Percentiles rank a stretch among this genome's conserved stretches.
phyloP scores from a whole-genome alignment of 2,329 filamentous ascomycete species.

The Colletotrichum horii region DNA sequence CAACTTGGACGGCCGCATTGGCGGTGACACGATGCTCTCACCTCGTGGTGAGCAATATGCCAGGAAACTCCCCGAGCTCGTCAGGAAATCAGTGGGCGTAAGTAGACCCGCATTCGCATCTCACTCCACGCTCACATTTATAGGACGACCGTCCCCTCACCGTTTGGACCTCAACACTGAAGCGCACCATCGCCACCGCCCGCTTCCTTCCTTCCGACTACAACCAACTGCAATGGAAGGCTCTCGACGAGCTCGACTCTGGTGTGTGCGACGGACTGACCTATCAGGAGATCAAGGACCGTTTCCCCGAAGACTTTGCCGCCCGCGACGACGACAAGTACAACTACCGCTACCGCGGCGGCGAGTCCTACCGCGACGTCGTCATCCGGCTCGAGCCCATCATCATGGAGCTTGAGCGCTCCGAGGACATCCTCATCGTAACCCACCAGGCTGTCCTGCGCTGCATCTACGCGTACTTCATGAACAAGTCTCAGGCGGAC shows the following conservation, averaged over 20 bases:
- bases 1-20: slow-evolving; percentile 90
- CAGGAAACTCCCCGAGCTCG: slow-evolving; percentile 80
- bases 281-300: slow-evolving; percentile 90
- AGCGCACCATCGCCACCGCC: slow-evolving; percentile 89
- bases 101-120: slow-evolving; percentile 32
- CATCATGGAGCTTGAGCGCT: slow-evolving; percentile 98
- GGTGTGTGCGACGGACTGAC: slow-evolving; percentile 97
- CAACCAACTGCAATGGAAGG: slow-evolving; percentile 98
- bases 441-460: slow-evolving; percentile 96
- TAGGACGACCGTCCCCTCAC: slow-evolving; percentile 66
- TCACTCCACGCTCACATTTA: slow-evolving; percentile 21
- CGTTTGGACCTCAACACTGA: slow-evolving; percentile 68
- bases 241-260: slow-evolving; percentile 93
- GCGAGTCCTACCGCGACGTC: slow-evolving; percentile 94
- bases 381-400: slow-evolving; percentile 98
- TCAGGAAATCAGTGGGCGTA: slow-evolving; percentile 86
- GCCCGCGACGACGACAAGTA: slow-evolving; percentile 98
- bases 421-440: slow-evolving; percentile 96
- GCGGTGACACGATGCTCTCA: slow-evolving; percentile 88
- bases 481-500: slow-evolving; percentile 92
- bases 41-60: slow-evolving; percentile 88
- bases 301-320: slow-evolving; percentile 92
- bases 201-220: slow-evolving; percentile 81
- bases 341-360: slow-evolving; percentile 98
- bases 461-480: slow-evolving; percentile 99